Evolutionary conservation across 1,284 basidiomycete genomes (phyloP).

Genomic region (Trametes polyzona): DNA sequence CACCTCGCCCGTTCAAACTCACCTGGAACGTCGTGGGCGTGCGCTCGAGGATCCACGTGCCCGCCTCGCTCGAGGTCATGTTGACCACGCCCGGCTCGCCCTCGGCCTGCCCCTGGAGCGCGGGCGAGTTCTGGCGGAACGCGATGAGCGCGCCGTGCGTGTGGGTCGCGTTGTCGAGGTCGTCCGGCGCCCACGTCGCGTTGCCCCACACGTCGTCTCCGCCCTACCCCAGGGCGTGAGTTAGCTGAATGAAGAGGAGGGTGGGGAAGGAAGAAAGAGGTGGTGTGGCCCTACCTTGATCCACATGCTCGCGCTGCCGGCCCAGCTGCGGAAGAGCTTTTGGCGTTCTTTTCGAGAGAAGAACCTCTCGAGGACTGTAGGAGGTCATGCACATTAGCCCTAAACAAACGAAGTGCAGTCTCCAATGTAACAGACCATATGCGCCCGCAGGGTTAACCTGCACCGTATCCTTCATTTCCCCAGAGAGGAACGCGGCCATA

Average conservation of each 20-base stretch:
- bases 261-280: background rate
- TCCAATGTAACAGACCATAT: conserved; percentile 58
- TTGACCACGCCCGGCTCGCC: conserved; percentile 51
- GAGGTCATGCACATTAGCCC: background rate
- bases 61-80: conserved; percentile 81
- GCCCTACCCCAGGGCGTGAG: conserved; percentile 52
- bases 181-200: conserved; percentile 75
- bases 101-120: conserved; percentile 21
- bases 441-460: conserved; percentile 87
- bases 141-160: conserved; percentile 85
- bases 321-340: conserved; percentile 93
- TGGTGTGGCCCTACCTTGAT: conserved; percentile 62
- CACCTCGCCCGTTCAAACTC: conserved; percentile 7
- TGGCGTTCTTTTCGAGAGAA: conserved; percentile 92
- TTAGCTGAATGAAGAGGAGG: background rate
- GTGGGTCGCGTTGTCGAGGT: conserved; percentile 61
- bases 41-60: conserved; percentile 83
- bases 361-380: conserved; percentile 77
- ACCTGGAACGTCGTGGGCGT: conserved; percentile 87
- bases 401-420: background rate
- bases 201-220: conserved; percentile 93
- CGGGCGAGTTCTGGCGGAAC: conserved; percentile 57
- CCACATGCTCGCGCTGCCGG: conserved; percentile 93
- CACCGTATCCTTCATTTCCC: conserved; percentile 96
- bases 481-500: conserved; percentile 93